Base-by-base conservation (phyloP, 495 filamentous ascomycete species). In the Aspergillus heteromorphus region DNA sequence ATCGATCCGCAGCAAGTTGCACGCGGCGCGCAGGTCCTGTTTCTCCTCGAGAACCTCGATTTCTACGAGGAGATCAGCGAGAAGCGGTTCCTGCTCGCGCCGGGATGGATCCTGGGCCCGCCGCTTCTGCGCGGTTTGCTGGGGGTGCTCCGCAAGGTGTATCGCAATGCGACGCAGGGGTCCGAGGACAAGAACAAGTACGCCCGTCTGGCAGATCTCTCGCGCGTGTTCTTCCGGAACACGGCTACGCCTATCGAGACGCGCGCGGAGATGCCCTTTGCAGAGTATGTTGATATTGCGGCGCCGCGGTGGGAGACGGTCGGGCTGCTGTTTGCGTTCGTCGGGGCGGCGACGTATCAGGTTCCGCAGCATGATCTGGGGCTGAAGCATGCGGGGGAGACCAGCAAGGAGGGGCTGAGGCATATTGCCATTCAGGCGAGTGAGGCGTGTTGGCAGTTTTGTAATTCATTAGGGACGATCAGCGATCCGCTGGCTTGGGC, bases 371-470 rank as follows among this genome's bases (percentile, higher is more conserved):
- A 51, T 14, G 48, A 60, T 17, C 17, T 53, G 0, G 42, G 59
- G 4, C 53, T 58, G 16, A 51, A 34, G 10, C 34, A 48, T 19
- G 29, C 49, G 5, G 57, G 48, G 2, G 48, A 63, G 64, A 45
- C 40, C 5, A 38, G 30, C 38, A 50, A 27, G 13, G 34, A 56
- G 11, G 54, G 54, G 13, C 17, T 54, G 16, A 48, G 18, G 48
- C 55, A 20, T 48, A 60, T 58, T 0, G 51, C 60, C 6, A 41
- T 49, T 16, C 55, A 60, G 18, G 64, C 58, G 5, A 56, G 56
- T 3, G 67, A 70, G 19, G 58, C 63, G 11, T 71, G 68, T 50
- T 41, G 69, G 11, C 56, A 66, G 29, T 69, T 71, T 40, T 66
- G 66, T 40, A 53, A 65, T 21, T 62, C 51, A 14, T 50, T 60